Percentiles rank a stretch among this genome's conserved stretches.
These are phyloP conservation scores for Aspergillus awamori DNA, from an alignment of 2,329 filamentous ascomycete genomes.

Conservation along the genomic window DNA sequence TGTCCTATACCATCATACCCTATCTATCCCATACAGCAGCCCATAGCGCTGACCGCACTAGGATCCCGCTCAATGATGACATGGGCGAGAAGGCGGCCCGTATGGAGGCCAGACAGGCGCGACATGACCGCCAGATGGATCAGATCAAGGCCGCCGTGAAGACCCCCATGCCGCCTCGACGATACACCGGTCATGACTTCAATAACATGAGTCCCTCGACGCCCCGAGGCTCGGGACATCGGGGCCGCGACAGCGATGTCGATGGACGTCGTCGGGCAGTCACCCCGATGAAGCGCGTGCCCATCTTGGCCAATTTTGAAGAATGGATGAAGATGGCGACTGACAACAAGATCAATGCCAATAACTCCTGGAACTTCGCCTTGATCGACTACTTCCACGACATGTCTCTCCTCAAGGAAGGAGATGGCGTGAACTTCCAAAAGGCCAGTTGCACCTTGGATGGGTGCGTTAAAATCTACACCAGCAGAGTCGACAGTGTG, in stretches of 20 bases:
- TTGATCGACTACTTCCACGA: slow-evolving; percentile 99
- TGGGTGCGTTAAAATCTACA: slow-evolving; percentile 99
- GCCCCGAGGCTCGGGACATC: slow-evolving; percentile 45
- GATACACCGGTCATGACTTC: slow-evolving; percentile 38
- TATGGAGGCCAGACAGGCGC: slow-evolving; percentile 81
- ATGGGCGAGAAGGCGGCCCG: slow-evolving; percentile 86
- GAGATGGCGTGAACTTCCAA: slow-evolving; percentile 96
- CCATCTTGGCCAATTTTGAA: slow-evolving; percentile 95
- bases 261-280: slow-evolving; percentile 70
- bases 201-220: slow-evolving; percentile 52
- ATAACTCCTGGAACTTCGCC: slow-evolving; percentile 99
- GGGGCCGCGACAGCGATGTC: slow-evolving; percentile 52
- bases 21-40: neutral
- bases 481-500: slow-evolving; percentile 95
- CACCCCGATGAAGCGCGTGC: slow-evolving; percentile 94
- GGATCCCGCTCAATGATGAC: slow-evolving; percentile 96
- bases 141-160: slow-evolving; percentile 77
- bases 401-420: slow-evolving; percentile 95
- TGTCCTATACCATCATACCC: slow-evolving; percentile 17
- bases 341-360: slow-evolving; percentile 98
- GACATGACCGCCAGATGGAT: slow-evolving; percentile 89
- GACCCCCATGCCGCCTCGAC: slow-evolving; percentile 46
- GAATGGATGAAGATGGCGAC: slow-evolving; percentile 99
- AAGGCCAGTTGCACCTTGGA: slow-evolving; percentile 97
- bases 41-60: slow-evolving; percentile 42